A percentile compares a stretch with the other conserved stretches of the same genome.
These are phyloP conservation scores for Verticillium klebahnii DNA, from an alignment of 2,329 filamentous ascomycete genomes.

Conservation along the genomic window DNA sequence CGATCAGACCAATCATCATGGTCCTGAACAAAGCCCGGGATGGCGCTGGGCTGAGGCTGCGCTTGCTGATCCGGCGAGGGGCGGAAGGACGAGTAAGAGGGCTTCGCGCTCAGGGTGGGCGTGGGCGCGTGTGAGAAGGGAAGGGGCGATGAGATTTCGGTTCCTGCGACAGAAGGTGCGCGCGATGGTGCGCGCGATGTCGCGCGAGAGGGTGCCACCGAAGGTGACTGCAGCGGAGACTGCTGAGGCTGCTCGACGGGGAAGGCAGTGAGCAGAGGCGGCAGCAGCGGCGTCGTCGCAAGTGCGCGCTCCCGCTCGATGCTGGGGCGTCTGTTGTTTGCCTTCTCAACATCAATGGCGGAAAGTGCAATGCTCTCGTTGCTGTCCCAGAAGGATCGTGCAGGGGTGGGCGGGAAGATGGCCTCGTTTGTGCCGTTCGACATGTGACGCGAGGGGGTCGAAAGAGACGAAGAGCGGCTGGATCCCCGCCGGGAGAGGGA, in stretches of 20 bases:
- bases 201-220: slow-evolving; percentile 57
- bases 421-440: slow-evolving; percentile 44
- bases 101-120: slow-evolving; percentile 59
- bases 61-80: slow-evolving; percentile 60
- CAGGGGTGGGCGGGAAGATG: slow-evolving; percentile 55
- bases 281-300: slow-evolving; percentile 78
- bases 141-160: slow-evolving; percentile 69
- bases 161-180: slow-evolving; percentile 37
- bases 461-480: slow-evolving; percentile 75
- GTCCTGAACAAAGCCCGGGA: slow-evolving; percentile 53
- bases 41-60: slow-evolving; percentile 45
- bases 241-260: slow-evolving; percentile 54
- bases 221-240: slow-evolving; percentile 84
- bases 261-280: slow-evolving; percentile 67
- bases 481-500: slow-evolving; percentile 58
- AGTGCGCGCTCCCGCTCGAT: slow-evolving; percentile 55
- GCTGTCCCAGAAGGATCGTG: slow-evolving; percentile 58
- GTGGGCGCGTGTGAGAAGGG: slow-evolving; percentile 49
- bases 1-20: slow-evolving; percentile 79
- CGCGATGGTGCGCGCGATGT: slow-evolving; percentile 43
- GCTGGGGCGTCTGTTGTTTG: slow-evolving; percentile 43
- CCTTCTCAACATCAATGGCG: slow-evolving; percentile 48
- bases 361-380: slow-evolving; percentile 46
- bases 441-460: slow-evolving; percentile 48
- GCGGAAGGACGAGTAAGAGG: slow-evolving; percentile 71